Evolutionary conservation across 2,329 filamentous ascomycete genomes (phyloP), one percentile per base, ranked within the genome.

Genomic region (Xylariaceae sp.): DNA sequence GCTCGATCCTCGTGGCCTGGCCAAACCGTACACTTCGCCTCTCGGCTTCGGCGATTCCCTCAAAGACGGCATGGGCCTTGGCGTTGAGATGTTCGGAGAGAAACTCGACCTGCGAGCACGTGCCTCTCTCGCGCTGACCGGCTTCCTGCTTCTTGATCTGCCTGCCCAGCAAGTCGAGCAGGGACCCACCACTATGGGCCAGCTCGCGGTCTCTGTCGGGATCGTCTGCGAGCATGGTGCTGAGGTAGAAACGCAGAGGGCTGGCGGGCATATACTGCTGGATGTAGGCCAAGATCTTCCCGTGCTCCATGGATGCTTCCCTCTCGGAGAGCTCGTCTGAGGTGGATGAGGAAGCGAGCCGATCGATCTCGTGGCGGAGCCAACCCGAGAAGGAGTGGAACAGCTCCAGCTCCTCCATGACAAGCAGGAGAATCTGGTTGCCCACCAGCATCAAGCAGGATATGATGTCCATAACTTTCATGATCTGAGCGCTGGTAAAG

Each of bases 351-450:
- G 81, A 77, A 5, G 76, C 75, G 29, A 90, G 73, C 11, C 81
- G 74, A 43, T 93, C 85, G 38, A 94, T 90, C 50, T 89, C 80
- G 49, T 87, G 75, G 21, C 80, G 77, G 32, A 96, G 65, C 90
- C 90, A 96, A 33, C 71, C 68, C 1, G 85, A 89, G 53, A 95
- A 96, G 5, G 76, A 71, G 2, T 65, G 57, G 49, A 94, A 96
- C 31, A 88, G 73, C 17, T 79, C 72, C 12, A 90, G 72, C 57
- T 96, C 90, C 35, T 83, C 77, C 51, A 83, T 80, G 18, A 81
- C 73, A 35, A 79, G 68, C 5, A 79, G 65, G 11, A 94, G 64
- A 2, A 90, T 71, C 34, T 79, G 83, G 52, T 94, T 79, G 1
- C 77, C 77, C 1, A 89, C 68, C 4, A 94, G 64, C 29, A 76